phyloP scores from a whole-genome alignment of 306 rosid genomes.

The Amphicarpaea edgeworthii region DNA sequence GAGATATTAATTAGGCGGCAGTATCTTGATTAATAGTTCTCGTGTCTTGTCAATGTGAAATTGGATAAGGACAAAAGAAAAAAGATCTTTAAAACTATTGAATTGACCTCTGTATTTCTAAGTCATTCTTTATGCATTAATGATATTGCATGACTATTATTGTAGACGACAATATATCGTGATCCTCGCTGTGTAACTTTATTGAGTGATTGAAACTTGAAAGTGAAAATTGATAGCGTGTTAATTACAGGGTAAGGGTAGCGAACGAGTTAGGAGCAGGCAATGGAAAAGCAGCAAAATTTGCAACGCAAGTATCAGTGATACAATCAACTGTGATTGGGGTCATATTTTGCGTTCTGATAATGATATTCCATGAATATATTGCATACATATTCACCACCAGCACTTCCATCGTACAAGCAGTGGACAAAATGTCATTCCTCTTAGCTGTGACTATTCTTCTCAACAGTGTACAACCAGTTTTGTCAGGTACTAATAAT shows the following conservation, averaged over 20 bases:
- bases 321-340: slow-evolving; percentile 58
- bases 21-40: neutral
- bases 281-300: slow-evolving; percentile 70
- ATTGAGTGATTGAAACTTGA: too few relatives aligned
- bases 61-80: neutral
- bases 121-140: neutral
- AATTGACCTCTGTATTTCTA: neutral
- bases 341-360: slow-evolving; percentile 50
- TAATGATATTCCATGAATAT: slow-evolving; percentile 51
- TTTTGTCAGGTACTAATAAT: slow-evolving; percentile 75
- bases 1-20: too few relatives aligned
- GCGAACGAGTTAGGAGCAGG: slow-evolving; percentile 82
- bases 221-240: too few relatives aligned
- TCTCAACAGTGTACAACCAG: slow-evolving; percentile 74
- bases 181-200: too few relatives aligned
- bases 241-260: slow-evolving; percentile 66
- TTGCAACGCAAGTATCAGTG: slow-evolving; percentile 65
- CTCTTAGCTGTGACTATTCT: slow-evolving; percentile 68
- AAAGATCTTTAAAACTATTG: neutral
- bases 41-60: neutral
- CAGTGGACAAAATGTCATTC: slow-evolving; percentile 52
- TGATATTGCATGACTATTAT: too few relatives aligned
- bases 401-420: slow-evolving; percentile 56
- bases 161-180: too few relatives aligned
- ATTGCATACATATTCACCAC: slow-evolving; percentile 65